Conservation (phyloP, 2,329 filamentous ascomycete genomes). For the Dactylonectria estremocensis region DNA sequence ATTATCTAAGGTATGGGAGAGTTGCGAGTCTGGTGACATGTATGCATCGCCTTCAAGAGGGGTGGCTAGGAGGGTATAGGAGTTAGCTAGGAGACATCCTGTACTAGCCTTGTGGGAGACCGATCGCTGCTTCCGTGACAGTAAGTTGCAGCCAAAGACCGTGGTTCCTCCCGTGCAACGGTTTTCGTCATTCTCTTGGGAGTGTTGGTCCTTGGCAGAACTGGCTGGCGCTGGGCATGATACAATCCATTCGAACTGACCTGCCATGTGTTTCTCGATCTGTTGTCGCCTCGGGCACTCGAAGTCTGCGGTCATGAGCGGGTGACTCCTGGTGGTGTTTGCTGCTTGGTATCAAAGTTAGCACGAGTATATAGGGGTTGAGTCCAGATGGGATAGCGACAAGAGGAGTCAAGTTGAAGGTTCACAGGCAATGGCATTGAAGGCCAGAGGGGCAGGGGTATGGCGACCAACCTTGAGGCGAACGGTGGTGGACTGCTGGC, state of each 20-base stretch:
- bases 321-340: conserved; percentile 36
- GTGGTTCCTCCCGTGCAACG: conserved; percentile 45
- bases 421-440: not conserved
- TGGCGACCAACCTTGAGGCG: conserved; percentile 38
- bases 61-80: conserved; percentile 65
- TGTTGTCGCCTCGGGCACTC: conserved; percentile 50
- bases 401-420: not conserved
- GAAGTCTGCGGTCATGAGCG: conserved; percentile 45
- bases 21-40: conserved; percentile 35
- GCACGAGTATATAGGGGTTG: conserved; percentile 12
- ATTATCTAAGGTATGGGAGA: conserved; percentile 29
- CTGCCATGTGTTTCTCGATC: conserved; percentile 61
- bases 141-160: conserved; percentile 68
- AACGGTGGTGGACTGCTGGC: conserved; percentile 11
- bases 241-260: conserved; percentile 67
- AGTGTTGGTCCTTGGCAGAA: conserved; percentile 40
- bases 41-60: conserved; percentile 53
- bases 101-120: conserved; percentile 39
- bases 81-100: conserved; percentile 50
- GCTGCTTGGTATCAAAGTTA: conserved; percentile 37
- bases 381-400: not conserved
- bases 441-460: not conserved
- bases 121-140: conserved; percentile 55
- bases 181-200: conserved; percentile 29
- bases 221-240: conserved; percentile 53